Evolutionary conservation across 176 grass and related monocot species (phyloP).

Genomic region (Saccharum officinarum): DNA sequence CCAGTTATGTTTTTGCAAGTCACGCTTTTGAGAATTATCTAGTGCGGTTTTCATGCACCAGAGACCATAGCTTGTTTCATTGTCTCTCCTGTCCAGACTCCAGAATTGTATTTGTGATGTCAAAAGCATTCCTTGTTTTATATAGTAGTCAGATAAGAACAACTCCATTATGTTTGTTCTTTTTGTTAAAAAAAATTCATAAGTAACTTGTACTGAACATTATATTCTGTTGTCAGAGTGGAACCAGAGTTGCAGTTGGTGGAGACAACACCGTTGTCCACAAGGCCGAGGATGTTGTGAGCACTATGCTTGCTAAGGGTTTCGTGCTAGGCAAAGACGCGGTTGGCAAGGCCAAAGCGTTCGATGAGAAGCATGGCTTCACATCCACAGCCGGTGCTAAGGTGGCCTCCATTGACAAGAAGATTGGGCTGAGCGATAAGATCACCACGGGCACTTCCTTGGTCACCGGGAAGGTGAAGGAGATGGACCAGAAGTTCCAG

Average conservation of each 20-base stretch:
- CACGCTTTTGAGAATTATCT: not conserved
- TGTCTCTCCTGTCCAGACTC: not conserved
- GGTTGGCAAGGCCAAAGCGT: slow-evolving; percentile 63
- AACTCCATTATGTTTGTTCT: not conserved
- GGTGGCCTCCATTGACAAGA: slow-evolving; percentile 73
- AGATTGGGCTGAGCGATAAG: slow-evolving; percentile 86
- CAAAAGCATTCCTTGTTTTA: not conserved
- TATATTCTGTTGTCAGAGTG: slow-evolving; percentile 34
- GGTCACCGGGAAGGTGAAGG: slow-evolving; percentile 77
- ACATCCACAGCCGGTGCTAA: slow-evolving; percentile 79
- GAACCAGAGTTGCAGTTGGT: slow-evolving; percentile 37
- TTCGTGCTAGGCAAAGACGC: slow-evolving; percentile 81
- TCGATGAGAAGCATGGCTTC: slow-evolving; percentile 75
- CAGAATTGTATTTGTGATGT: not conserved
- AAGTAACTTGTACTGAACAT: not conserved
- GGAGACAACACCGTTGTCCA: slow-evolving; percentile 54
- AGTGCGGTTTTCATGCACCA: slow-evolving; percentile 1
- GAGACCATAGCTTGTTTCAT: slow-evolving; percentile 9
- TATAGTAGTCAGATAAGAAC: not conserved
- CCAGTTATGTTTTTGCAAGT: not conserved
- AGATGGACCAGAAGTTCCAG: slow-evolving; percentile 85
- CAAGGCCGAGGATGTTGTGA: slow-evolving; percentile 92
- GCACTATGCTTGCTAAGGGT: slow-evolving; percentile 88
- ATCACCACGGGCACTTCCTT: slow-evolving; percentile 61
- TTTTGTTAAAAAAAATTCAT: not conserved